phyloP scores from a whole-genome alignment of 2,329 filamentous ascomycete species.

The Xylaria sp. region DNA sequence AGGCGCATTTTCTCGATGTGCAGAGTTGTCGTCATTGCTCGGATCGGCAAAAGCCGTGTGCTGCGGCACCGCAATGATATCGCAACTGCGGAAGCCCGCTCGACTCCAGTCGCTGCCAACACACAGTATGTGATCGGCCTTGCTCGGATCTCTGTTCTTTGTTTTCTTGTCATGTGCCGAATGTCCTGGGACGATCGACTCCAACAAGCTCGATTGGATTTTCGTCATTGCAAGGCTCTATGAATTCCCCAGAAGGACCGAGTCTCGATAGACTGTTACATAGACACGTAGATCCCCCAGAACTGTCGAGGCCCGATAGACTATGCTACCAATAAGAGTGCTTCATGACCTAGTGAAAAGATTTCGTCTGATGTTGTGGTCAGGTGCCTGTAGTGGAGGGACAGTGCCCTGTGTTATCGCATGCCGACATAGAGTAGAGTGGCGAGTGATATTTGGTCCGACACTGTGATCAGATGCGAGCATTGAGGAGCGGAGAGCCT shows the following conservation, averaged over 20 bases:
- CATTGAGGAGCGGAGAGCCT: not conserved
- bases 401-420: constrained; percentile 6
- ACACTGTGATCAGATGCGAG: not conserved
- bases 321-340: not conserved
- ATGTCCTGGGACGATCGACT: constrained; percentile 41
- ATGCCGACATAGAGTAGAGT: constrained; percentile 6
- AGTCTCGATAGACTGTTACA: not conserved
- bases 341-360: not conserved
- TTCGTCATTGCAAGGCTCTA: constrained; percentile 47
- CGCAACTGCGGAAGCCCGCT: constrained; percentile 18
- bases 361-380: not conserved
- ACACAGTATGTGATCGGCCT: constrained; percentile 36
- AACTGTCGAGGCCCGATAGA: not conserved
- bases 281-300: not conserved
- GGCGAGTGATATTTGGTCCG: not conserved
- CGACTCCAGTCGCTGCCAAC: constrained; percentile 28
- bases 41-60: constrained; percentile 34
- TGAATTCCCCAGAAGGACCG: not conserved
- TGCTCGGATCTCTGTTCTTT: constrained; percentile 65
- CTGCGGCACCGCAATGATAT: constrained; percentile 30
- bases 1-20: constrained; percentile 39
- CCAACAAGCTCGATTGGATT: constrained; percentile 41
- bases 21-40: constrained; percentile 47
- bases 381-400: constrained; percentile 2
- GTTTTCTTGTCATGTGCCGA: constrained; percentile 47